Evolutionary conservation across 257 asterid genomes (phyloP).

Genomic region (Fraxinus americana): DNA sequence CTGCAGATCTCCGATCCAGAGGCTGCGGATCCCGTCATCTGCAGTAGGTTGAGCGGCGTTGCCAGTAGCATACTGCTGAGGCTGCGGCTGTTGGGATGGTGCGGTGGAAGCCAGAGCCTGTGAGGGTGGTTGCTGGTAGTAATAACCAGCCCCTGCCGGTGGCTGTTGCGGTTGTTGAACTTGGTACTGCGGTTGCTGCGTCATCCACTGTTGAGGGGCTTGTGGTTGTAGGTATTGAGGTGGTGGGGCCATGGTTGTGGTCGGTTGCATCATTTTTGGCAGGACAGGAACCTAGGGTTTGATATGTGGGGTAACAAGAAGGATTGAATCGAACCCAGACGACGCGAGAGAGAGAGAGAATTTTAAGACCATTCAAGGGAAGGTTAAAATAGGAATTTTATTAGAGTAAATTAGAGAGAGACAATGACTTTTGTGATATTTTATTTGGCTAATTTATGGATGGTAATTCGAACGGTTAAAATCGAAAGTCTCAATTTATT

Average conservation of each 20-base stretch:
- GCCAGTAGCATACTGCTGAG: slow-evolving; percentile 35
- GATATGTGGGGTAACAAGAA: neutral
- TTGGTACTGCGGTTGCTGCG: slow-evolving; percentile 51
- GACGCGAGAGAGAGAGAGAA: neutral
- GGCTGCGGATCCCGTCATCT: slow-evolving; percentile 79
- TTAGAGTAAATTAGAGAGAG: too few species aligned
- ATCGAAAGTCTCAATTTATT: too few species aligned
- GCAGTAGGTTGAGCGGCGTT: slow-evolving; percentile 28
- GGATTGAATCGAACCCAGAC: neutral
- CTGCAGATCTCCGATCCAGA: slow-evolving; percentile 97
- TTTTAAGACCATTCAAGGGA: neutral
- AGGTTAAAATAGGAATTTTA: neutral
- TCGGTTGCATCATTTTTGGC: slow-evolving; percentile 59
- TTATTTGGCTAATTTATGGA: too few species aligned
- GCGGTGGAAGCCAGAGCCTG: slow-evolving; percentile 40
- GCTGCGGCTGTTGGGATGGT: slow-evolving; percentile 42
- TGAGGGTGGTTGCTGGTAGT: slow-evolving; percentile 53
- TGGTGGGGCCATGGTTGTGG: slow-evolving; percentile 46
- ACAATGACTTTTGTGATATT: too few species aligned
- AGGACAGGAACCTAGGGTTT: neutral
- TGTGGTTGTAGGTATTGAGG: slow-evolving; percentile 47
- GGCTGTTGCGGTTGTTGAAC: slow-evolving; percentile 62
- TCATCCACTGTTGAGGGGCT: slow-evolving; percentile 58
- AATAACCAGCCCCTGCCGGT: slow-evolving; percentile 50
- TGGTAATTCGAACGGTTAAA: too few species aligned